A percentile compares a stretch with the other conserved stretches of the same genome.
Conservation (phyloP, 2,329 filamentous ascomycete genomes). For the Alternaria incomplexa region DNA sequence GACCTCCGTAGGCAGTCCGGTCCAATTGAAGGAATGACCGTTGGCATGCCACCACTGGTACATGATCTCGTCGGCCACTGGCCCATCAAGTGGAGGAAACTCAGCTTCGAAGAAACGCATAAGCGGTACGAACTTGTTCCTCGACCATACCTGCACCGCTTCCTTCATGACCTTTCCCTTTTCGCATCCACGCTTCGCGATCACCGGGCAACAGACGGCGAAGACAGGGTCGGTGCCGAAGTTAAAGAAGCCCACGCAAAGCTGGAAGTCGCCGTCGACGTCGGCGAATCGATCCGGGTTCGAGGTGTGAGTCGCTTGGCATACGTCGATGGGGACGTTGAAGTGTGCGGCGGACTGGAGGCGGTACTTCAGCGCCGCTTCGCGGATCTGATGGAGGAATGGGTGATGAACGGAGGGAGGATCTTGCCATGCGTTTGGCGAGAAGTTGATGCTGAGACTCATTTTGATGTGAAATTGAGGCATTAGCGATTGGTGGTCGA, state of each 20-base stretch:
- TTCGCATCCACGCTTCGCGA: not conserved
- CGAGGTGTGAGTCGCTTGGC: not conserved
- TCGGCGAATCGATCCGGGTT: not conserved
- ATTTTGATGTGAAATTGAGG: not conserved
- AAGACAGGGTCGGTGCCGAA: not conserved
- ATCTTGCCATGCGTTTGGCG: not conserved
- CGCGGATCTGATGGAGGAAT: constrained; percentile 7
- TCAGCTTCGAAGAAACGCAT: constrained; percentile 2
- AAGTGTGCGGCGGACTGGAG: constrained; percentile 12
- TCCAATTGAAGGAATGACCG: constrained; percentile 36
- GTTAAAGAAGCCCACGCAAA: constrained; percentile 15
- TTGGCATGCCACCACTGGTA: constrained; percentile 32
- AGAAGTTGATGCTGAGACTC: not conserved
- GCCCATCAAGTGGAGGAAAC: constrained; percentile 2
- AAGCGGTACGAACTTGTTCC: constrained; percentile 1
- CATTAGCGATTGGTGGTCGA: accelerated
- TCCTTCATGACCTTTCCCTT: not conserved
- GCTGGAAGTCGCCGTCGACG: not conserved
- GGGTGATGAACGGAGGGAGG: constrained; percentile 3
- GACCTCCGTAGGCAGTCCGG: constrained; percentile 29
- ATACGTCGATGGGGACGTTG: constrained; percentile 1
- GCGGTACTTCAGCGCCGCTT: constrained; percentile 9
- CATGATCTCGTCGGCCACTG: not conserved
- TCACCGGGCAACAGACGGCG: not conserved
- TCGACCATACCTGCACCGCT: not conserved